Conservation (phyloP, 139 green algal genomes). For the Closterium sp. region DNA sequence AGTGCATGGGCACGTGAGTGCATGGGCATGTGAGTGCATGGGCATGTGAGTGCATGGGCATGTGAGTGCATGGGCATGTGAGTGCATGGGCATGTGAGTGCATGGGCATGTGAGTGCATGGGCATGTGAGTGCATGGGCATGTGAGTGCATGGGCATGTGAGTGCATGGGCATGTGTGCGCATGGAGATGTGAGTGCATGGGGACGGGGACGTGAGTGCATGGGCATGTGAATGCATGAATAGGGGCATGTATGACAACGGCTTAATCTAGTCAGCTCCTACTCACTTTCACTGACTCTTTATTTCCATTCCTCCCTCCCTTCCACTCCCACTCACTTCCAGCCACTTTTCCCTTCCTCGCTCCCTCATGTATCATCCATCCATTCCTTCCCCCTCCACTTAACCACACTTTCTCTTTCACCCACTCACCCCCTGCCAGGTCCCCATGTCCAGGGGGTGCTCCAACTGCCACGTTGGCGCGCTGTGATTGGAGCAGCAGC, state of each 20-base stretch:
- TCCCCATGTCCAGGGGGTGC: slow-evolving; percentile 5
- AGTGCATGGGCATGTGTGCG: too few species aligned
- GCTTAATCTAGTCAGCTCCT: not conserved
- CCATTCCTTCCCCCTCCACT: not conserved
- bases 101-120: too few species aligned
- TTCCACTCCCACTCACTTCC: not conserved
- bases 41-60: too few species aligned
- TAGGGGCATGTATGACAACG: too few species aligned
- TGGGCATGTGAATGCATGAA: not conserved
- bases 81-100: too few species aligned
- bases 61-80: too few species aligned
- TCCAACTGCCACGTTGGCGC: slow-evolving; percentile 49
- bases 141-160: too few species aligned
- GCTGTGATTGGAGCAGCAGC: slow-evolving; percentile 37
- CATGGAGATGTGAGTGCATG: too few species aligned
- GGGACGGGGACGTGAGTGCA: too few species aligned
- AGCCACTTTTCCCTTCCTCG: not conserved
- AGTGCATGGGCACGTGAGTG: too few species aligned
- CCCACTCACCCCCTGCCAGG: slow-evolving; percentile 22
- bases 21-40: too few species aligned
- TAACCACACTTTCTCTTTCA: not conserved
- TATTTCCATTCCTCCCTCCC: not conserved
- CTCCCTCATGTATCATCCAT: not conserved
- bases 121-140: too few species aligned
- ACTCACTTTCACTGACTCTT: not conserved